These are phyloP conservation scores for Thielaviopsis euricoi DNA, from an alignment of 2,329 filamentous ascomycete genomes.

Conservation along the genomic window DNA sequence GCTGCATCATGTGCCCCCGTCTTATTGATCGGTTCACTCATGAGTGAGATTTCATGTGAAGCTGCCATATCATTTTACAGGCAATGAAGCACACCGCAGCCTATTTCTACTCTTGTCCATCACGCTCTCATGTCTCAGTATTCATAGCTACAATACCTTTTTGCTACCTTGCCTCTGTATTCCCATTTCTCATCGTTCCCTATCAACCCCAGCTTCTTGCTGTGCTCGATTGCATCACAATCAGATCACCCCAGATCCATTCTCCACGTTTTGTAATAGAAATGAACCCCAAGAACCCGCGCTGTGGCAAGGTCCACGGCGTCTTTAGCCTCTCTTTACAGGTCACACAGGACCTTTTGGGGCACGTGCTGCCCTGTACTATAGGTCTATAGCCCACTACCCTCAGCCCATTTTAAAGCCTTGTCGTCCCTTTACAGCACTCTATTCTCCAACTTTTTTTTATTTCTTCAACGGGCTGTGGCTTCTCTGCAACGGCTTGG, in stretches of 20 bases:
- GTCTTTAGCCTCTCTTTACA: background rate
- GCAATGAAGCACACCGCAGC: too few species aligned
- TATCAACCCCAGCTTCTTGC: background rate
- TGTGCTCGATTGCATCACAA: background rate
- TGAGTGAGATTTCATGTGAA: background rate
- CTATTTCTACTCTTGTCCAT: too few species aligned
- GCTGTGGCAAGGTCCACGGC: background rate
- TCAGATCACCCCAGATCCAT: background rate
- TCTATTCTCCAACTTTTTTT: background rate
- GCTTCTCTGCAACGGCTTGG: background rate
- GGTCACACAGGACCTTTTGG: background rate
- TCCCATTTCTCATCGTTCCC: background rate
- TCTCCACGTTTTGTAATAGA: background rate
- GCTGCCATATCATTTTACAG: too few species aligned
- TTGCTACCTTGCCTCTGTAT: background rate
- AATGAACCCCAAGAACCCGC: background rate
- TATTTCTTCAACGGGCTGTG: background rate
- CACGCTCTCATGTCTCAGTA: too few species aligned
- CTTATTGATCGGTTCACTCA: background rate
- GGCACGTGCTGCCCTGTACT: background rate
- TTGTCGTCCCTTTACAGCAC: background rate
- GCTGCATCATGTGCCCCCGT: background rate
- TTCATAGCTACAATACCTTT: too few species aligned
- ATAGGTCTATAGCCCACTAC: background rate
- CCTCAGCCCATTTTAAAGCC: background rate